These are phyloP conservation scores for Fusarium sp. DNA, from an alignment of 2,329 filamentous ascomycete species.

Conservation along the genomic window DNA sequence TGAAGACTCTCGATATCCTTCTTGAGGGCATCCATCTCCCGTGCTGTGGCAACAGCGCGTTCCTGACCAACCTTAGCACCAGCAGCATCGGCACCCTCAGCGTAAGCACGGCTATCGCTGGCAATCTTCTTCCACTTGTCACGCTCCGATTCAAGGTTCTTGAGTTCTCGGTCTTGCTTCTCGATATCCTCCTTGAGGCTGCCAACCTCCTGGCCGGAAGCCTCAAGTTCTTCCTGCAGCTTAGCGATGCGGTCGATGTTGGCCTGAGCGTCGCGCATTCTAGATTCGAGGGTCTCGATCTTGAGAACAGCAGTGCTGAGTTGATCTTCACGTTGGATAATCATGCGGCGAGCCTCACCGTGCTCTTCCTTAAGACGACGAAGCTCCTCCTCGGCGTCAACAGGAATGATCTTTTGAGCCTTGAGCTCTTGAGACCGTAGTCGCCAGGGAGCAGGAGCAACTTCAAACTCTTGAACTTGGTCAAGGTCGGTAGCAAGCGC, in stretches of 20 bases:
- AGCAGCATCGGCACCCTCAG: conserved; percentile 63
- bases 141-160: conserved; percentile 71
- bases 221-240: conserved; percentile 70
- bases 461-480: conserved; percentile 83
- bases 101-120: conserved; percentile 68
- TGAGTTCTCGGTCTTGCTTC: conserved; percentile 74
- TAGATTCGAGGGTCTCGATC: conserved; percentile 90
- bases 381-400: conserved; percentile 88
- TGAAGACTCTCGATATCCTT: conserved; percentile 74
- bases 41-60: conserved; percentile 74
- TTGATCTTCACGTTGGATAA: conserved; percentile 81
- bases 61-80: conserved; percentile 70
- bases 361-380: conserved; percentile 83
- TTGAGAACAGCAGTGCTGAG: conserved; percentile 90
- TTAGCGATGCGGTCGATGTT: conserved; percentile 77
- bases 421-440: conserved; percentile 84
- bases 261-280: conserved; percentile 84
- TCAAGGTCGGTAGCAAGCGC: conserved; percentile 76
- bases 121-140: conserved; percentile 79
- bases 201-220: conserved; percentile 61
- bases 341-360: conserved; percentile 77
- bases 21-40: conserved; percentile 79
- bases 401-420: conserved; percentile 80
- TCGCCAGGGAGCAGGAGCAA: conserved; percentile 81
- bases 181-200: conserved; percentile 73